These are phyloP conservation scores for Coniochaeta ligniaria DNA, from an alignment of 2,329 filamentous ascomycete species.

Conservation along the genomic window DNA sequence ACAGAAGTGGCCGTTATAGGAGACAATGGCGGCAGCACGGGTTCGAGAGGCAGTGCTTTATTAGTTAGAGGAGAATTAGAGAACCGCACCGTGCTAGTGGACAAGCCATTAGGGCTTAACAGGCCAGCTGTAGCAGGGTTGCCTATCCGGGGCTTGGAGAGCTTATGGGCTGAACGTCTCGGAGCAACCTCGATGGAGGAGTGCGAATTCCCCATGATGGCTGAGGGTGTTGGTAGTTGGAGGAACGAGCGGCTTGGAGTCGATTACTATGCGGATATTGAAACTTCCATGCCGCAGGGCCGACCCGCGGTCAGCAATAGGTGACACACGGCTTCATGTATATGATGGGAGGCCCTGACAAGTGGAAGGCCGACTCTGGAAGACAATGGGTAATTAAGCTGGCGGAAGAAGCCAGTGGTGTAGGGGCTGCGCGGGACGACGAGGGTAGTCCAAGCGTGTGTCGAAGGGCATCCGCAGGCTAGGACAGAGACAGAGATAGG, in stretches of 20 bases:
- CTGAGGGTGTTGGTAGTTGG: constrained; percentile 6
- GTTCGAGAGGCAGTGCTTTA: constrained; percentile 14
- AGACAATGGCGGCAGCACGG: constrained; percentile 10
- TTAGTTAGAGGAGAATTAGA: constrained; percentile 18
- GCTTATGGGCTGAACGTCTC: constrained; percentile 34
- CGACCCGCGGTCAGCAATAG: constrained; percentile 19
- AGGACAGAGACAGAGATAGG: background rate
- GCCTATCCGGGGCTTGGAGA: constrained; percentile 41
- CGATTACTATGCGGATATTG: constrained; percentile 28
- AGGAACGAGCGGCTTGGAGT: constrained; percentile 18
- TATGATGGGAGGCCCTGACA: constrained; percentile 8
- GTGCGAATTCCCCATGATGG: constrained; percentile 43
- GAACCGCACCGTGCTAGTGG: constrained; percentile 21
- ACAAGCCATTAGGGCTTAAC: constrained; percentile 26
- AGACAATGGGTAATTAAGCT: background rate
- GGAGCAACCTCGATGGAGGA: constrained; percentile 34
- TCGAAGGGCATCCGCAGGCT: background rate
- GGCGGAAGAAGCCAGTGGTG: constrained; percentile 10
- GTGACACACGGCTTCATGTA: constrained; percentile 20
- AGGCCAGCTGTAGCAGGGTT: constrained; percentile 33
- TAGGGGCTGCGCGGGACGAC: constrained; percentile 2
- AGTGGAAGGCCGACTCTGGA: background rate
- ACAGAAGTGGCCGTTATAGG: constrained; percentile 6
- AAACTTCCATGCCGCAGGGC: constrained; percentile 31
- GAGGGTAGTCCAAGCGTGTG: constrained; percentile 1